These are phyloP conservation scores for Zygotorulaspora sp. DNA, from an alignment of 805 yeast species.

Conservation along the genomic window DNA sequence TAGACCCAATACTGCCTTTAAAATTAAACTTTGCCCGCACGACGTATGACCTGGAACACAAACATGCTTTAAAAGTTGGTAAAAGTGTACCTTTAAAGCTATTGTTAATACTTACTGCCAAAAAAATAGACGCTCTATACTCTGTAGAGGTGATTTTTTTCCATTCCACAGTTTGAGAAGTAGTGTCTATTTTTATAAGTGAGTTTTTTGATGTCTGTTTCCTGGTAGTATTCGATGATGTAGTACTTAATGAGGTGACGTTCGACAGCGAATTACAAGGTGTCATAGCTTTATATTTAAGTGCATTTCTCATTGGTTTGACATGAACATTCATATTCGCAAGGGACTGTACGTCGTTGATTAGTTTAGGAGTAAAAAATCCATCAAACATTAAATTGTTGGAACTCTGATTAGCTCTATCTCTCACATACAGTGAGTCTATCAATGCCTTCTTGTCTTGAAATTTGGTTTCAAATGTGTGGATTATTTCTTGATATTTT, in stretches of 20 bases:
- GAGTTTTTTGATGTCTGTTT: not conserved
- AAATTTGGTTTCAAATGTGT: conserved; percentile 5
- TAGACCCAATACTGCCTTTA: conserved; percentile 14
- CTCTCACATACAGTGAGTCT: conserved; percentile 9
- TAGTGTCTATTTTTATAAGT: not conserved
- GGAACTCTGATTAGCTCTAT: not conserved
- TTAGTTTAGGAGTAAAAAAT: conserved; percentile 6
- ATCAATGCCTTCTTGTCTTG: conserved; percentile 4
- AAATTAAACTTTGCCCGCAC: conserved; percentile 40
- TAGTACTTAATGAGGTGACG: not conserved
- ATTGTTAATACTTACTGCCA: conserved; percentile 18
- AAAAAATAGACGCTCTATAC: conserved; percentile 4
- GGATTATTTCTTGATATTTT: conserved; percentile 1
- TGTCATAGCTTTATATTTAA: not conserved
- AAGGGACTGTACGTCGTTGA: not conserved
- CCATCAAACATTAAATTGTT: conserved; percentile 9
- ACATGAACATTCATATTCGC: conserved; percentile 3
- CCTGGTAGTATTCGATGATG: not conserved
- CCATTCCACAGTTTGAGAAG: conserved; percentile 6
- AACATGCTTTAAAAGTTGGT: conserved; percentile 47
- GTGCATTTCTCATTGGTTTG: not conserved
- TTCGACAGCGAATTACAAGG: not conserved
- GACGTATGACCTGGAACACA: conserved; percentile 44
- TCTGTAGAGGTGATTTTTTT: not conserved
- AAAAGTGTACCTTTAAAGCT: conserved; percentile 40